phyloP scores from a whole-genome alignment of 768 basidiomycete genomes.

The Rhodotorula kratochvilovae region DNA sequence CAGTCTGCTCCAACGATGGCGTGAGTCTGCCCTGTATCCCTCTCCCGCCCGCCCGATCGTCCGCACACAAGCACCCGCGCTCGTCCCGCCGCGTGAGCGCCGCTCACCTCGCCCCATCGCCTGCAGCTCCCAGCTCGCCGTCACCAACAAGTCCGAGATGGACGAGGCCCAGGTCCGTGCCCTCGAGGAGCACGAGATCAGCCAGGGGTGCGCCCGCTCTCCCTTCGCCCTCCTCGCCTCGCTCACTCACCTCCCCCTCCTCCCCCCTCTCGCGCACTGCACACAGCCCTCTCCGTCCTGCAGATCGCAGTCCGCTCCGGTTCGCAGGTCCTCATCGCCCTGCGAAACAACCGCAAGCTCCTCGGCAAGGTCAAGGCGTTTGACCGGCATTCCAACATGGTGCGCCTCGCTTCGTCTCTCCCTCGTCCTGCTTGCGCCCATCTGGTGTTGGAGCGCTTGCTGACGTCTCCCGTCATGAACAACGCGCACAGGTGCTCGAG shows the following conservation, averaged over 20 bases:
- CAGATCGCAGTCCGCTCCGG: constrained; percentile 98
- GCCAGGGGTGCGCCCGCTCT: constrained; percentile 57
- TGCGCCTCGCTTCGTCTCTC: constrained; percentile 49
- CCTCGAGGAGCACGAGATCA: constrained; percentile 96
- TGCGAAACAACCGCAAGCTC: constrained; percentile 97
- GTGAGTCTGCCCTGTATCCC: not conserved
- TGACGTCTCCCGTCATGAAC: not conserved
- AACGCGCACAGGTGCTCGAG: constrained; percentile 68
- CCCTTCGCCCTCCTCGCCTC: constrained; percentile 11
- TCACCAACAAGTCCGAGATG: constrained; percentile 73
- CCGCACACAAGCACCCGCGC: too few relatives aligned
- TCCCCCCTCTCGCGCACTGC: not conserved
- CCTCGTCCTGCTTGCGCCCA: not conserved
- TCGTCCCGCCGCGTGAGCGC: not conserved
- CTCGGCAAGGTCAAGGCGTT: constrained; percentile 69
- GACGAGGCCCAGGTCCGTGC: constrained; percentile 94
- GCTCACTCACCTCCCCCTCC: not conserved
- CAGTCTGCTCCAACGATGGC: not conserved
- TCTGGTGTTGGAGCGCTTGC: not conserved
- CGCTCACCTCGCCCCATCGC: not conserved
- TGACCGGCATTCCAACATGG: constrained; percentile 98
- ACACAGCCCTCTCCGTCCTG: constrained; percentile 75
- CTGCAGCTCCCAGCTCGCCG: constrained; percentile 21
- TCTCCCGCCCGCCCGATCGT: too few relatives aligned
- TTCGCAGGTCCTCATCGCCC: constrained; percentile 91